Percentiles rank a stretch among this genome's conserved stretches.
Evolutionary conservation across 441 rosid species (phyloP).

Genomic region (Isatis lusitanica): DNA sequence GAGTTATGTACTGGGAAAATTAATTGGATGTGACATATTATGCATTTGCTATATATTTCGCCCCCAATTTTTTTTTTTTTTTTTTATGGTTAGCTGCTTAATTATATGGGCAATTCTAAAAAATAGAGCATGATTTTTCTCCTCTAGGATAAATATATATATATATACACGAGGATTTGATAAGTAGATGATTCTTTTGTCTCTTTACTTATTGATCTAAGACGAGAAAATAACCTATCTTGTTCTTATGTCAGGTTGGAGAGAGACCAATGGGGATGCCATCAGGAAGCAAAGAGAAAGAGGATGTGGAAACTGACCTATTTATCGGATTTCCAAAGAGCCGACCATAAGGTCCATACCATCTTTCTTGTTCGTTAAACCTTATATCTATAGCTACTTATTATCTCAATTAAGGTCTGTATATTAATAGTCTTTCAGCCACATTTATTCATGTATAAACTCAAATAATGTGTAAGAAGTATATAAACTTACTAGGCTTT

Average conservation of each 20-base stretch:
- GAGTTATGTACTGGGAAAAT: background rate
- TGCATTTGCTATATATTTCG: background rate
- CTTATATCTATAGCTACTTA: background rate
- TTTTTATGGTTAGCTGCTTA: background rate
- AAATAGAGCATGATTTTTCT: no score
- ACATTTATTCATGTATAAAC: background rate
- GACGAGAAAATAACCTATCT: background rate
- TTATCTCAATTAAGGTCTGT: conserved; percentile 1
- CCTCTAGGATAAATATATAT: no score
- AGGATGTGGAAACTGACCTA: conserved; percentile 25
- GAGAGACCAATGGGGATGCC: conserved; percentile 9
- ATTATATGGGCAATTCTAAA: no score
- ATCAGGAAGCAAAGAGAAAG: conserved; percentile 13
- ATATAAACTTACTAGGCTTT: background rate
- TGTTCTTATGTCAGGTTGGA: conserved; percentile 3
- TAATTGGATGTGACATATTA: background rate
- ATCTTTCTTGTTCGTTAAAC: background rate
- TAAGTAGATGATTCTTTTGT: background rate
- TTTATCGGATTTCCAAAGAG: conserved; percentile 7
- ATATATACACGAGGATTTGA: conserved; percentile 32
- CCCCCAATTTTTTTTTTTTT: background rate
- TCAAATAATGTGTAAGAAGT: background rate
- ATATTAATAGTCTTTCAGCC: background rate
- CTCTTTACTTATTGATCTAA: background rate
- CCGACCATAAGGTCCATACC: conserved; percentile 21